phyloP scores from a whole-genome alignment of 2,329 filamentous ascomycete species.

The Exophiala phaeomuriformis region DNA sequence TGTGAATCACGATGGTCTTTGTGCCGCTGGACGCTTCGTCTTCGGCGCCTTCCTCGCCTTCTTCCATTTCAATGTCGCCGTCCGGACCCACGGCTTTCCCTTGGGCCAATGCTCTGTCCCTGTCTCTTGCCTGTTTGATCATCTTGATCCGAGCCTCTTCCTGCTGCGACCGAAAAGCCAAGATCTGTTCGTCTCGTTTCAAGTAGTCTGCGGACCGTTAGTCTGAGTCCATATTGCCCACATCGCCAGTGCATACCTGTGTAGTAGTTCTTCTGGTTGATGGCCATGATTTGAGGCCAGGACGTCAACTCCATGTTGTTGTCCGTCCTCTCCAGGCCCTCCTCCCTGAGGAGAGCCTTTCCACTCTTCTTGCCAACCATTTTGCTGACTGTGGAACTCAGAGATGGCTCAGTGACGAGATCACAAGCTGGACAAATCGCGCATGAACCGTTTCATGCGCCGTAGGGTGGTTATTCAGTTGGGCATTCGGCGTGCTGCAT shows the following conservation, averaged over 20 bases:
- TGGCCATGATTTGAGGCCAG: conserved; percentile 87
- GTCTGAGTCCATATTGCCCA: conserved; percentile 73
- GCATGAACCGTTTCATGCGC: not conserved
- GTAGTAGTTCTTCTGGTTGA: conserved; percentile 99
- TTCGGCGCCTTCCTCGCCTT: conserved; percentile 47
- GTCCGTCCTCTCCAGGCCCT: conserved; percentile 80
- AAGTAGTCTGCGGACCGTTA: conserved; percentile 76
- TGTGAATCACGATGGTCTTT: conserved; percentile 89
- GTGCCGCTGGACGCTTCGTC: conserved; percentile 64
- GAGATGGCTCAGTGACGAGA: not conserved
- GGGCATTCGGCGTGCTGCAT: no score
- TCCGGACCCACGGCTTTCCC: conserved; percentile 45
- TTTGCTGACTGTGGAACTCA: not conserved
- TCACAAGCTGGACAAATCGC: not conserved
- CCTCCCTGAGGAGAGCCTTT: conserved; percentile 38
- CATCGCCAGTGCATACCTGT: conserved; percentile 40
- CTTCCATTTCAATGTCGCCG: conserved; percentile 53
- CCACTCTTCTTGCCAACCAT: conserved; percentile 64
- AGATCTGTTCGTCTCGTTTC: conserved; percentile 93
- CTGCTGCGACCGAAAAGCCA: conserved; percentile 78
- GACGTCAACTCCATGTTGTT: conserved; percentile 95
- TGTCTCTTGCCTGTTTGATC: conserved; percentile 78
- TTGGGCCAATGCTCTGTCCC: conserved; percentile 75
- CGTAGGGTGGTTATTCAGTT: not conserved
- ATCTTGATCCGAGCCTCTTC: conserved; percentile 80